Evolutionary conservation across 2,329 filamentous ascomycete genomes (phyloP).

Genomic region (Arthroderma sp.): DNA sequence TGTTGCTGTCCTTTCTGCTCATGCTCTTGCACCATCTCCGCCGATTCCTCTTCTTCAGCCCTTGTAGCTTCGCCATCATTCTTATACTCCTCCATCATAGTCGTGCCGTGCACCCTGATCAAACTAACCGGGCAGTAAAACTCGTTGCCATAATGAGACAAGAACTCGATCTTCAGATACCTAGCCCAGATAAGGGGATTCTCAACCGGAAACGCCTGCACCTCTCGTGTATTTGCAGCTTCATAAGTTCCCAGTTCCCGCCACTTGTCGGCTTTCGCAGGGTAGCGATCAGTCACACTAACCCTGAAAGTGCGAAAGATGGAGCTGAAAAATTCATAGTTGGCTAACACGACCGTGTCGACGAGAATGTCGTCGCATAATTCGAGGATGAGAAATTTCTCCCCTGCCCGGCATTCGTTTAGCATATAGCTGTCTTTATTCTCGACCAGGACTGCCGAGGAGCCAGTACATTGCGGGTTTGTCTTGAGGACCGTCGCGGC

Average conservation of each 20-base stretch:
- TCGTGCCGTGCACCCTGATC: slow-evolving; percentile 79
- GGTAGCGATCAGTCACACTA: slow-evolving; percentile 88
- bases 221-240: slow-evolving; percentile 80
- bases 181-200: slow-evolving; percentile 93
- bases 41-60: slow-evolving; percentile 48
- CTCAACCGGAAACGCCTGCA: slow-evolving; percentile 87
- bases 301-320: slow-evolving; percentile 86
- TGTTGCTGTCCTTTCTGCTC: slow-evolving; percentile 17
- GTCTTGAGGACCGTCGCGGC: slow-evolving; percentile 88
- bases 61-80: slow-evolving; percentile 61
- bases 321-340: slow-evolving; percentile 98
- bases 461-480: slow-evolving; percentile 71
- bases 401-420: slow-evolving; percentile 70
- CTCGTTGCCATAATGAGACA: slow-evolving; percentile 90
- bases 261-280: slow-evolving; percentile 86
- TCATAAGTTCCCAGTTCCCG: slow-evolving; percentile 77
- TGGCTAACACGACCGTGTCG: slow-evolving; percentile 92
- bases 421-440: slow-evolving; percentile 99
- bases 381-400: slow-evolving; percentile 92
- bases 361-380: slow-evolving; percentile 76
- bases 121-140: slow-evolving; percentile 92
- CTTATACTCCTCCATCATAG: slow-evolving; percentile 88
- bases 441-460: slow-evolving; percentile 79
- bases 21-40: slow-evolving; percentile 28
- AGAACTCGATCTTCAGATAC: slow-evolving; percentile 80